Percentiles rank a stretch among this genome's conserved stretches.
phyloP scores from a whole-genome alignment of 257 asterid species.

The Solanum habrochaites region DNA sequence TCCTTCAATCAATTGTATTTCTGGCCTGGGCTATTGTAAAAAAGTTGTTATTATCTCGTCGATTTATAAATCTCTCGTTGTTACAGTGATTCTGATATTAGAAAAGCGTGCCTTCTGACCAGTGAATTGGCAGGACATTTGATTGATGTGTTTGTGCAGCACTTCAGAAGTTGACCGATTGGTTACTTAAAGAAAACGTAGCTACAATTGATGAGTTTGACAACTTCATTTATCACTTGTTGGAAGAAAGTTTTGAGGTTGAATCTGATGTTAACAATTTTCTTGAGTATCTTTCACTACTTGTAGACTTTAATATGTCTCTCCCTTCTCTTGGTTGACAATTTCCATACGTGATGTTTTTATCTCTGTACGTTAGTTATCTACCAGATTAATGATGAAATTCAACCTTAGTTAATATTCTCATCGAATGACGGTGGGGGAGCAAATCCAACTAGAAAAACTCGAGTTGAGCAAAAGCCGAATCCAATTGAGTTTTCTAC shows the following conservation, averaged over 20 bases:
- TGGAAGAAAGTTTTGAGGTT: not conserved
- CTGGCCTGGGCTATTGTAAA: not conserved
- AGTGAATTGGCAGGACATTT: conserved; percentile 20
- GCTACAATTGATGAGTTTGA: not conserved
- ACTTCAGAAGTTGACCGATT: not conserved
- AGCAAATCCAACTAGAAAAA: not conserved
- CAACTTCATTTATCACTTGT: not conserved
- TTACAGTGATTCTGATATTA: conserved; percentile 55
- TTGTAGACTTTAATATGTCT: not conserved
- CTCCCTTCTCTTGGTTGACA: not conserved
- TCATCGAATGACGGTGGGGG: not conserved
- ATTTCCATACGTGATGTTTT: not conserved
- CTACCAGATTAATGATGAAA: not conserved
- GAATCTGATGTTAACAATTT: not conserved
- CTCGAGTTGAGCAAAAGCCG: too few species aligned
- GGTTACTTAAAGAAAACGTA: not conserved
- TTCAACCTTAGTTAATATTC: not conserved
- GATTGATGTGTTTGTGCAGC: not conserved
- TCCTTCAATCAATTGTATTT: not conserved
- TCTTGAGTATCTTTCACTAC: not conserved
- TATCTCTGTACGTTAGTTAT: not conserved
- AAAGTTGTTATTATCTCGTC: not conserved
- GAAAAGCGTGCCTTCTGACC: conserved; percentile 39
- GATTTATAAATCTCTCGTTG: not conserved
- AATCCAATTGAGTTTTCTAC: too few species aligned